Base-by-base conservation (phyloP, 192 early-diverging fungal species). In the Coemansia brasiliensis region DNA sequence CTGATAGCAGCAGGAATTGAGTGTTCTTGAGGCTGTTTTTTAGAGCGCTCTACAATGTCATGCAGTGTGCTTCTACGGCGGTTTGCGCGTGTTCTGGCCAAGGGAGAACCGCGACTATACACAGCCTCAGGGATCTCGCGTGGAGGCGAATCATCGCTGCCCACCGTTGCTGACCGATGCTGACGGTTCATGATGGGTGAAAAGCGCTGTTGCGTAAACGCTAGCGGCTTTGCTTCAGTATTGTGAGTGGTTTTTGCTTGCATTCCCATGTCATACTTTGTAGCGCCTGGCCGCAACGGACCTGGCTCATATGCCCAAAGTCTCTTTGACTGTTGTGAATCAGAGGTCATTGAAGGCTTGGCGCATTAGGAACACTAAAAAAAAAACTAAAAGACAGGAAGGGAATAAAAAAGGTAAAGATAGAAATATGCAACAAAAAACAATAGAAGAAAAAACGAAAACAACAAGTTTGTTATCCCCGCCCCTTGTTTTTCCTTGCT, bases 101-200 rank as follows among this genome's bases (percentile, higher is more conserved):
- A 65, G 38, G 69, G 69, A 21, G 69, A 63, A 27, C 61, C 61
- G 13, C 27, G 58, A 24, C 56, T 27, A 39, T 58, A 79, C 10
- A 51, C 65, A 0, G 32, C 55, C 21, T 64, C 65, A 4, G 69
- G 75, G 11, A 72, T 44, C 26, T 61, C 75, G 24, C 48, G 61
- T 29, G 65, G 27, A 29, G 52, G 35, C 11, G 32, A 17, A 20
- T 44, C 67, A 41, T 72, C 65, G 45, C 69, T 61, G 48, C 68
- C 74, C 38, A 78, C 57, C 0, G 74, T 71, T 4, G 64, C 60
- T 21, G 74, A 67, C 48, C 74, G 74, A 39, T 64, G 55, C 52
- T 71, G 68, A 9, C 74, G 63, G 59, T 78, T 78, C 74, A 78
- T 78, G 16, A 58, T 67, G 6, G 74, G 74, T 8, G 74, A 67